Conservation (phyloP, 305 asterid species). For the Nicotiana rustica region DNA sequence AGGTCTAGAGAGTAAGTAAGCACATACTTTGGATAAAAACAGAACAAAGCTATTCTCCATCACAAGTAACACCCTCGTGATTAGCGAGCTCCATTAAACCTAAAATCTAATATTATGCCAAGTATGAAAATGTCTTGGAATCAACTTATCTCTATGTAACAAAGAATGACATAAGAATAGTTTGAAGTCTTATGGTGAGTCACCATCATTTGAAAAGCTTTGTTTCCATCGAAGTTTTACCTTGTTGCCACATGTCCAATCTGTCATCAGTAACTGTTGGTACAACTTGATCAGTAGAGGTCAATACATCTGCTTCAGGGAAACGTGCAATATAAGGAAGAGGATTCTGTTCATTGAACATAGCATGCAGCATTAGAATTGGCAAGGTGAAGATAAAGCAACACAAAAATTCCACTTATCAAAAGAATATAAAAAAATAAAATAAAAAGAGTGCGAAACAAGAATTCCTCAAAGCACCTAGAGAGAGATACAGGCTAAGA, state of each 20-base stretch:
- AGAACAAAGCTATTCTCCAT: conserved; percentile 10
- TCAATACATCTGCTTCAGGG: conserved; percentile 96
- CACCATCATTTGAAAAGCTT: conserved; percentile 32
- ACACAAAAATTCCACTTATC: conserved; percentile 28
- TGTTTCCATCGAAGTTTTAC: conserved; percentile 51
- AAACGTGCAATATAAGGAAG: conserved; percentile 92
- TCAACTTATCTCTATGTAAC: not conserved
- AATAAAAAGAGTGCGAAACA: not conserved
- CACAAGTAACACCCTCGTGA: not conserved
- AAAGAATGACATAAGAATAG: conserved; percentile 21
- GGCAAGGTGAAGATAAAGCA: conserved; percentile 36
- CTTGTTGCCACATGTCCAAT: conserved; percentile 89
- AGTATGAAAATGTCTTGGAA: not conserved
- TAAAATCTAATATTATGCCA: not conserved
- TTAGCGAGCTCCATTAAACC: not conserved
- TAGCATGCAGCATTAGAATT: conserved; percentile 37
- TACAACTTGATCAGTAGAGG: conserved; percentile 90
- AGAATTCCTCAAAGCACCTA: not conserved
- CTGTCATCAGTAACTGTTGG: conserved; percentile 93
- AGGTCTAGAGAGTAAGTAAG: conserved; percentile 17
- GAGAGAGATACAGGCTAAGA: not conserved
- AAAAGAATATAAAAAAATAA: conserved; percentile 22
- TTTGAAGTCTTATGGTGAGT: conserved; percentile 1
- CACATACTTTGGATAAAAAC: not conserved
- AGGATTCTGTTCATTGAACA: conserved; percentile 76